Percentiles rank a stretch among this genome's conserved stretches.
These are phyloP conservation scores for Vaccinium macrocarpon DNA, from an alignment of 148 eudicot species.

Conservation along the genomic window DNA sequence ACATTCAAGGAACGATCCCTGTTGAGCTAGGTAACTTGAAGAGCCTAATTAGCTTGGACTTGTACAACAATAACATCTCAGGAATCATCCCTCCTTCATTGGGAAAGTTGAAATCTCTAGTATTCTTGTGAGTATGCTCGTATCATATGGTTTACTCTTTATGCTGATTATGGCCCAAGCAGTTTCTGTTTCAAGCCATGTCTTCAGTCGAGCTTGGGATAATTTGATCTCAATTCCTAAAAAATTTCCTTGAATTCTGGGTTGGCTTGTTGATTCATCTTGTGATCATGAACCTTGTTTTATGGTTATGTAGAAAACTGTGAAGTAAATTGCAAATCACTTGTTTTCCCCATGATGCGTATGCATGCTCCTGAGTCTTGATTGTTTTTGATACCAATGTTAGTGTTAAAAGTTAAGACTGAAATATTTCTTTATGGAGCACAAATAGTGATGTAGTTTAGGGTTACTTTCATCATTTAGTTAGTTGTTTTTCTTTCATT, in stretches of 20 bases:
- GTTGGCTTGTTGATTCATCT: background rate
- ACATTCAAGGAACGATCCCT: conserved; percentile 70
- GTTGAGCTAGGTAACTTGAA: conserved; percentile 72
- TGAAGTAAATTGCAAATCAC: background rate
- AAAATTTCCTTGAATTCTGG: background rate
- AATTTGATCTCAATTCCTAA: background rate
- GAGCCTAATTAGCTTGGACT: conserved; percentile 79
- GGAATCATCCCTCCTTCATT: conserved; percentile 65
- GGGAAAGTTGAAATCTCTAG: conserved; percentile 65
- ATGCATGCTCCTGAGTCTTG: background rate
- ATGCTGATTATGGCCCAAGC: background rate
- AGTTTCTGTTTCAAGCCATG: background rate
- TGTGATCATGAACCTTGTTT: background rate
- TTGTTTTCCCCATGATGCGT: background rate
- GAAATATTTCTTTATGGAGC: background rate
- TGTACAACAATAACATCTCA: conserved; percentile 70
- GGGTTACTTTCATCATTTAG: background rate
- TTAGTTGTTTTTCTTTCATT: background rate
- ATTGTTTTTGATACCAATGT: background rate
- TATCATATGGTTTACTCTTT: conserved; percentile 3
- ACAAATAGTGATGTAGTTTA: background rate
- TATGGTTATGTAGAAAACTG: background rate
- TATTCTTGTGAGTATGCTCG: conserved; percentile 65
- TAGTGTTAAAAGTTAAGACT: background rate
- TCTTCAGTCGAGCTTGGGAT: background rate